Evolutionary conservation across 345 rosid species (phyloP).

Genomic region (Physaria fendleri): DNA sequence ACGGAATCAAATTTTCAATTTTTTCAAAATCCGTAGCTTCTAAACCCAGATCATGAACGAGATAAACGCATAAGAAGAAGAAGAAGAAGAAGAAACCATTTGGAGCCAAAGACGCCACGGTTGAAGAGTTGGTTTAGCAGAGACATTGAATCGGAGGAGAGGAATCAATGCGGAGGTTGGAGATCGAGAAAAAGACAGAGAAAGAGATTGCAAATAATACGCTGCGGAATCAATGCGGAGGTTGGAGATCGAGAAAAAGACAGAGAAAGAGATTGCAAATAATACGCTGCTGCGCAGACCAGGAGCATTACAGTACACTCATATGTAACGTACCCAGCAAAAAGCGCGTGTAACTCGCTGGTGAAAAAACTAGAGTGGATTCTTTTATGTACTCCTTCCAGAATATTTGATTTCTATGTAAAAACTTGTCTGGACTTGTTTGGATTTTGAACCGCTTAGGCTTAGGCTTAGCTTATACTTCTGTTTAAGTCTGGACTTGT

Average conservation of each 20-base stretch:
- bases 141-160: slow-evolving; percentile 46
- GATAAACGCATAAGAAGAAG: background rate
- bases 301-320: no score
- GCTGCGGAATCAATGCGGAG: background rate
- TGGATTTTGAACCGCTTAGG: no score
- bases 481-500: no score
- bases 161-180: background rate
- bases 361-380: no score
- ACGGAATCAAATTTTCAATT: background rate
- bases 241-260: background rate
- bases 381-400: no score
- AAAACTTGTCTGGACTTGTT: no score
- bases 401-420: no score
- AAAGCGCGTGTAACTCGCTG: no score
- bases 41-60: slow-evolving; percentile 7
- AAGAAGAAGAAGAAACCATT: slow-evolving; percentile 38
- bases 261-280: background rate
- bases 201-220: background rate
- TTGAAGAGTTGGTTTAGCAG: slow-evolving; percentile 89
- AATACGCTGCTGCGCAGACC: background rate
- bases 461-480: no score
- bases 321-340: no score
- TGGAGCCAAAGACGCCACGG: slow-evolving; percentile 81
- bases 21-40: background rate
- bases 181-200: background rate